Percentiles rank a stretch among this genome's conserved stretches.
phyloP scores from a whole-genome alignment of 2,329 filamentous ascomycete species.

The Pseudocercospora cruenta region DNA sequence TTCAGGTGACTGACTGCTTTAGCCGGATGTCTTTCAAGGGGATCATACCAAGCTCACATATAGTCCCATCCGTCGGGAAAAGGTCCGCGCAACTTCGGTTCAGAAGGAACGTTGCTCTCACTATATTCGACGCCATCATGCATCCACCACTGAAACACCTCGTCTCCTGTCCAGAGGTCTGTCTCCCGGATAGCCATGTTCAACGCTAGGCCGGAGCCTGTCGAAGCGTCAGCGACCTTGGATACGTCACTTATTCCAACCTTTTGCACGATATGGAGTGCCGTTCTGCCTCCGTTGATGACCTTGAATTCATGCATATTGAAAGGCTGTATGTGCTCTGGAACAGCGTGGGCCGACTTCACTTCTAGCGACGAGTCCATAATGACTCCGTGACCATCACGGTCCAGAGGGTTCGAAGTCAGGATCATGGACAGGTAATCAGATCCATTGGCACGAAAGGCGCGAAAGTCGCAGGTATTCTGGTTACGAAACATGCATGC shows the following conservation, averaged over 20 bases:
- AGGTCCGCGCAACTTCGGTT: not conserved
- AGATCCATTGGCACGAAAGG: too few species aligned
- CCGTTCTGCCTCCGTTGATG: conserved; percentile 38
- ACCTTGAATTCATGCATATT: conserved; percentile 47
- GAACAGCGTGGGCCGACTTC: too few species aligned
- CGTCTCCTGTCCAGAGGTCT: conserved; percentile 38
- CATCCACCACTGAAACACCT: conserved; percentile 42
- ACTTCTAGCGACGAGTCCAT: too few species aligned
- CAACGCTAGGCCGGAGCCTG: too few species aligned
- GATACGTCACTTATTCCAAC: too few species aligned
- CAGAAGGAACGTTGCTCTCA: conserved; percentile 31
- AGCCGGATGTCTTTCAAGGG: conserved; percentile 22
- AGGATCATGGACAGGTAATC: too few species aligned
- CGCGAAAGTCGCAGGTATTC: too few species aligned
- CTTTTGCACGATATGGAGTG: conserved; percentile 26
- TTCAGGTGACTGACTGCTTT: conserved; percentile 39
- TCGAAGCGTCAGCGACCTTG: too few species aligned
- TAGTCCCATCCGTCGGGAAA: too few species aligned
- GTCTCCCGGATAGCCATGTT: conserved; percentile 29
- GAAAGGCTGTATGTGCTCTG: not conserved
- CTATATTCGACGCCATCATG: conserved; percentile 38
- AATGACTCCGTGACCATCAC: too few species aligned
- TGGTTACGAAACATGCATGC: too few species aligned
- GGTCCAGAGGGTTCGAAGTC: too few species aligned
- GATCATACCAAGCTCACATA: not conserved